Base-by-base conservation (phyloP, 2,329 filamentous ascomycete genomes). In the Diaporthe batatas region DNA sequence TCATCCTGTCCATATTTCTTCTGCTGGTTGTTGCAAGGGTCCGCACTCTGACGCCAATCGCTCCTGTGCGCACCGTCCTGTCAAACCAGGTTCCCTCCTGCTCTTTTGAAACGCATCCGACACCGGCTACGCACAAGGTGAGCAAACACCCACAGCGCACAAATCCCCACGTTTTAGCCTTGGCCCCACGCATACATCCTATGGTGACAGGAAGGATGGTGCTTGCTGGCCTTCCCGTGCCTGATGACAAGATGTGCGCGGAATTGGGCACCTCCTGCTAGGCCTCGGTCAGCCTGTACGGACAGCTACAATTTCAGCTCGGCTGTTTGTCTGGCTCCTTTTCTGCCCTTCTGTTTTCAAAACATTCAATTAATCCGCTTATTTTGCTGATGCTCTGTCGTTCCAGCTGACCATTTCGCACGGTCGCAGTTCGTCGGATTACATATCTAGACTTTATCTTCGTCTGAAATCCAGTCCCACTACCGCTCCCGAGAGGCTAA, bases 51-150 rank as follows among this genome's bases (percentile, higher is more conserved):
- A 25, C 34, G 49, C 29, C 54, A 34, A 8, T 14, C 58, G n/a
- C 47, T 53, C 53, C 34, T 55, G 44, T 53, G 47, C 65, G 54
- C 55, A 69, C 25, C 57, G 32, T 53, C 23, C 49, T 55, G 39
- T 44, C 70, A 65, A 59, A 59, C 73, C 57, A 21, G 73, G 51
- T 72, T 72, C 57, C 58, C 57, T 70, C 64, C 59, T 68, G 70
- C 23, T 67, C 49, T 47, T 71, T 76, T 75, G 76, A 78, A 77
- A 77, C 76, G 57, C 72, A 74, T 65, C 65, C 75, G 72, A 76
- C 70, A 75, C 74, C 68, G 36, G 72, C 74, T 72, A 53, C 49
- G 25, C 44, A 53, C 57, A 70, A 73, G 71, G 69, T 72, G 71
- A 72, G 49, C 51, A 65, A 71, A 73, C 71, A 23, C 29, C 32